Conservation (phyloP, 768 basidiomycete genomes). For the Pulveroboletus sp. region DNA sequence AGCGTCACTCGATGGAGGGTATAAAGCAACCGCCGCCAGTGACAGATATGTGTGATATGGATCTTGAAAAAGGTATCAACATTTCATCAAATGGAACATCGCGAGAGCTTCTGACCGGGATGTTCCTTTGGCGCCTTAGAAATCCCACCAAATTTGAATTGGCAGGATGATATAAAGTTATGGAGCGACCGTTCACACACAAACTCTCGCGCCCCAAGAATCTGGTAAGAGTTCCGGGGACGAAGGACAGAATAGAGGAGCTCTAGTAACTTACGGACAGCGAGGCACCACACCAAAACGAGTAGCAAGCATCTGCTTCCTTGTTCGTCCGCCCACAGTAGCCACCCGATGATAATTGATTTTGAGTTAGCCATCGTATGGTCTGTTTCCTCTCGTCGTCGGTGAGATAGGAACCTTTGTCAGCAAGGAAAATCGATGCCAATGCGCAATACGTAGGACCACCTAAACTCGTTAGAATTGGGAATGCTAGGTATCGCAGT, state of each 20-base stretch:
- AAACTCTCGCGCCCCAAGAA: constrained; percentile 59
- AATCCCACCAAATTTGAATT: constrained; percentile 88
- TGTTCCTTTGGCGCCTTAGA: constrained; percentile 77
- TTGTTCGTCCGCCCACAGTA: constrained; percentile 90
- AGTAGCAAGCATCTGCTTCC: constrained; percentile 89
- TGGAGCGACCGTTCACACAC: constrained; percentile 58
- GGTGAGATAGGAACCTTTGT: constrained; percentile 22
- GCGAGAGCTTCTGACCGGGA: constrained; percentile 53
- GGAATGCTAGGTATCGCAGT: not conserved
- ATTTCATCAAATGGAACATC: not conserved
- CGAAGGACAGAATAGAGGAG: not conserved
- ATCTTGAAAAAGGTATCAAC: constrained; percentile 47
- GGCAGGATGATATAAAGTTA: constrained; percentile 68
- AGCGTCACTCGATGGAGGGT: constrained; percentile 39
- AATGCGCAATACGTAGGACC: constrained; percentile 93
- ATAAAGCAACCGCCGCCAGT: constrained; percentile 76
- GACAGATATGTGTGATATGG: constrained; percentile 95
- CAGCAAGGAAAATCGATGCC: constrained; percentile 64
- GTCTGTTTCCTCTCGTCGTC: constrained; percentile 49
- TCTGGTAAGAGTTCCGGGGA: constrained; percentile 40
- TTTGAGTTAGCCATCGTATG: constrained; percentile 74
- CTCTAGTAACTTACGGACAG: constrained; percentile 52
- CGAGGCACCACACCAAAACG: constrained; percentile 91
- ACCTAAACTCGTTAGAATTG: constrained; percentile 42
- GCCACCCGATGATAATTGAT: constrained; percentile 66